phyloP scores from a whole-genome alignment of 2,329 filamentous ascomycete genomes.

The Hymenoscyphus fructigenus region DNA sequence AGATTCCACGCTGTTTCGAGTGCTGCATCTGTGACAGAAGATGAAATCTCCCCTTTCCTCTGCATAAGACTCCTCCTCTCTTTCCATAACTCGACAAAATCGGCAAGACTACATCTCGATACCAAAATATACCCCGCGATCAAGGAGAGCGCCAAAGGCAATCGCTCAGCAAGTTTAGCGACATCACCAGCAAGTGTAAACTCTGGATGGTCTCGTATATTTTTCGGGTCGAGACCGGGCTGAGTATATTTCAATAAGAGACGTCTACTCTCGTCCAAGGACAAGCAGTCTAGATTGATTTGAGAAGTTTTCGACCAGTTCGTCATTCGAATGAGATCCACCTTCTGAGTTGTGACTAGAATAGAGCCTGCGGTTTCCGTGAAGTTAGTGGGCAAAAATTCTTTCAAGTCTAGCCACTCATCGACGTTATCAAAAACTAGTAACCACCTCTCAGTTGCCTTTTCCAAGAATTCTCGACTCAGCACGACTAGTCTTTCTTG shows the following conservation, averaged over 20 bases:
- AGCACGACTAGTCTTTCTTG: neutral
- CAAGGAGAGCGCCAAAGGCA: slow-evolving; percentile 28
- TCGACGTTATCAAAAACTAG: slow-evolving; percentile 29
- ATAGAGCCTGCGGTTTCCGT: slow-evolving; percentile 23
- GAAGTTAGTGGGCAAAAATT: slow-evolving; percentile 14
- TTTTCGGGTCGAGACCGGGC: slow-evolving; percentile 4
- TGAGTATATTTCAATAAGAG: neutral
- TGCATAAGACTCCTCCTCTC: slow-evolving; percentile 18
- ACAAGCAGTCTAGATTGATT: neutral
- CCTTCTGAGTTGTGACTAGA: slow-evolving; percentile 14
- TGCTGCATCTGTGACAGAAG: slow-evolving; percentile 7
- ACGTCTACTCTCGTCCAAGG: neutral
- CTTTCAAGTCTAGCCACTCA: slow-evolving; percentile 10
- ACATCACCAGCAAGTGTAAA: slow-evolving; percentile 20
- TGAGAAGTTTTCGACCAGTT: neutral
- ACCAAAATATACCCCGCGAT: slow-evolving; percentile 27
- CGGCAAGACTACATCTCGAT: slow-evolving; percentile 20
- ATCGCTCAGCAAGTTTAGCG: slow-evolving; percentile 17
- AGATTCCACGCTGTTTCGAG: slow-evolving; percentile 27
- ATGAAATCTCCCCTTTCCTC: neutral
- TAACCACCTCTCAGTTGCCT: slow-evolving; percentile 12
- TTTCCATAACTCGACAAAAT: slow-evolving; percentile 31
- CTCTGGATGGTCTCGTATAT: slow-evolving; percentile 17
- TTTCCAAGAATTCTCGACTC: neutral
- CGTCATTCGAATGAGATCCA: slow-evolving; percentile 9